phyloP scores from a whole-genome alignment of 1,284 basidiomycete genomes.

The Dichomitus squalens region DNA sequence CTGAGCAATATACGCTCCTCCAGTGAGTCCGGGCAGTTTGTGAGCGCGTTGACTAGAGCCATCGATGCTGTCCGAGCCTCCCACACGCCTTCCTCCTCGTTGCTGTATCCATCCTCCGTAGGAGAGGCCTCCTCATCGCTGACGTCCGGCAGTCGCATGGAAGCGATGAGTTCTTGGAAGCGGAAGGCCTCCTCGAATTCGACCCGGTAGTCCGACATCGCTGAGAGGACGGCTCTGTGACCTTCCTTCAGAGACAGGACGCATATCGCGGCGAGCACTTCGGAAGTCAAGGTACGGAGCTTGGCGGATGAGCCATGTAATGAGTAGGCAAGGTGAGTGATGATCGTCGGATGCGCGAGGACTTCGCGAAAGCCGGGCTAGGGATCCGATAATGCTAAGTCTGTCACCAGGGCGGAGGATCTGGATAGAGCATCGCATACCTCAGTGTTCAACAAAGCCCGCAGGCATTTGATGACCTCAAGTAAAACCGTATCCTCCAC shows the following conservation, averaged over 20 bases:
- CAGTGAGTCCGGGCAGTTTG: constrained; percentile 74
- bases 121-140: constrained; percentile 37
- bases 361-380: constrained; percentile 74
- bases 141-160: constrained; percentile 58
- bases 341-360: constrained; percentile 63
- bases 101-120: constrained; percentile 41
- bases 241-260: constrained; percentile 75
- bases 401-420: constrained; percentile 9
- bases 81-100: constrained; percentile 74
- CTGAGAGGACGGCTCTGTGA: constrained; percentile 73
- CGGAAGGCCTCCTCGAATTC: constrained; percentile 77
- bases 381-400: neutral
- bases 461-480: constrained; percentile 79
- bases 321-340: constrained; percentile 76
- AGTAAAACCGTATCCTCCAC: constrained; percentile 69
- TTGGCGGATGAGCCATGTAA: constrained; percentile 72
- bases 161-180: constrained; percentile 76
- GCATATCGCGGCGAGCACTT: constrained; percentile 84
- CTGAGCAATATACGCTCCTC: constrained; percentile 80
- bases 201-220: constrained; percentile 79
- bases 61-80: constrained; percentile 79
- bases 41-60: constrained; percentile 81
- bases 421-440: constrained; percentile 43
- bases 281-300: constrained; percentile 71
- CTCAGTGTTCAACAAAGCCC: constrained; percentile 85